Evolutionary conservation across 2,329 filamentous ascomycete species (phyloP), one percentile per base, ranked within the genome.

Genomic region (Aspergillus intermedius): DNA sequence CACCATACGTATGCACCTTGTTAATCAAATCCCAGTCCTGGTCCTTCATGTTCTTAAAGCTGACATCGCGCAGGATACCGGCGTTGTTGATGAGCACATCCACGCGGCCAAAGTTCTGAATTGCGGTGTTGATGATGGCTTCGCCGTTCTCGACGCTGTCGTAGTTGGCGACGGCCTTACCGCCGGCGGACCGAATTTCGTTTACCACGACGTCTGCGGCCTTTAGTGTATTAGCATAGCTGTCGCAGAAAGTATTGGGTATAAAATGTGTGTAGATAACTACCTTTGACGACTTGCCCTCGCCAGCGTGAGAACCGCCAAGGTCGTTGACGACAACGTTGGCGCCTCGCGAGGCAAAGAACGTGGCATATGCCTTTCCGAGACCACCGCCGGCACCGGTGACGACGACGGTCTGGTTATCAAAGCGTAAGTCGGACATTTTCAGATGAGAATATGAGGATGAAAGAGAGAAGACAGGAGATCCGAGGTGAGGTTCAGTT

Each of bases 41-140:
- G 70, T 98, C 93, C 71, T 86, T 93, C 82, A 97, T 94, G 75
- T 97, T 97, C 81, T 95, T 95, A 78, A 98, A 97, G 79, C 88
- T 91, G 66, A 97, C 72, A 74, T 97, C 91, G 53, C 91, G 86
- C 52, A 95, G 79, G 66, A 97, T 97, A 65, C 93, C 91, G 53
- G 93, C 93, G 68, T 97, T 98, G 80, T 98, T 98, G 74, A 98
- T 86, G 62, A 98, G 84, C 56, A 98, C 77, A 70, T 98, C 91
- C 72, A 98, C 82, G 63, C 91, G 88, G 59, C 74, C 74, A 49
- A 75, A 76, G 54, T 63, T 65, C 60, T 74, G 70, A 54, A 76
- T 73, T 30, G 74, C 74, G 13, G 74, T 75, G 19, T 75, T 91
- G 74, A 98, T 94, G 70, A 98, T 97, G 72, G 81, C 86, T 52